Evolutionary conservation across 2,329 filamentous ascomycete species (phyloP), one percentile per base, ranked within the genome.

Genomic region (Colletotrichum plurivorum): DNA sequence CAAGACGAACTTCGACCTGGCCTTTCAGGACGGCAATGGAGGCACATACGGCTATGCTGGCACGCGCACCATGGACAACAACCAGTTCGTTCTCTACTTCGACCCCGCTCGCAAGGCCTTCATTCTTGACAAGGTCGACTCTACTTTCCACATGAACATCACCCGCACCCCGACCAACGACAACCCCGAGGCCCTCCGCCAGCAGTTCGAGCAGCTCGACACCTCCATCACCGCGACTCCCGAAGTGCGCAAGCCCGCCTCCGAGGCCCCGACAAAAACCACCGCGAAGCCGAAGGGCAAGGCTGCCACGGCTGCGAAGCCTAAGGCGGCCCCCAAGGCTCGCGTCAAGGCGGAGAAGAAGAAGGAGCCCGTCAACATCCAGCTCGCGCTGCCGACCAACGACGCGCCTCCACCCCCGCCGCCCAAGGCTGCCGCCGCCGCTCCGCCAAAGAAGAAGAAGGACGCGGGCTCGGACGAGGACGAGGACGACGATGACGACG

Each of bases 91-190:
- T 45, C 86, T 97, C 59, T 88, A 95, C 67, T 96, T 95, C 76
- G 93, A 97, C 78, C 86, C 91, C 9, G 83, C 85, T 18, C 90
- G 89, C 60, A 90, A 95, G 75, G 91, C 88, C 64, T 96, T 96
- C 73, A 90, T 96, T 31, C 86, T 98, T 63, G 94, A 98, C 82
- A 90, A 90, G 59, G 84, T 98, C 63, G 89, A 94, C 76, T 92
- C 91, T n/a, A 90, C 91, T 46, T 92, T 97, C 80, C 91, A 94
- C 75, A 95, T 97, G 91, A 98, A 97, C 79, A 82, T 97, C 62
- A 90, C 88, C 60, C 89, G 87, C 63, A 90, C 90, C 15, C 93
- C 92, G 2, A 88, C 85, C 72, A 91, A 92, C 74, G 83, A 85
- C 62, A 89, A 93, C 73, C 80, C 86, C 61, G 87, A 88, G 36